Percentiles rank a stretch among this genome's conserved stretches.
Evolutionary conservation across 306 rosid species (phyloP).

Genomic region (Begonia peltatifolia): DNA sequence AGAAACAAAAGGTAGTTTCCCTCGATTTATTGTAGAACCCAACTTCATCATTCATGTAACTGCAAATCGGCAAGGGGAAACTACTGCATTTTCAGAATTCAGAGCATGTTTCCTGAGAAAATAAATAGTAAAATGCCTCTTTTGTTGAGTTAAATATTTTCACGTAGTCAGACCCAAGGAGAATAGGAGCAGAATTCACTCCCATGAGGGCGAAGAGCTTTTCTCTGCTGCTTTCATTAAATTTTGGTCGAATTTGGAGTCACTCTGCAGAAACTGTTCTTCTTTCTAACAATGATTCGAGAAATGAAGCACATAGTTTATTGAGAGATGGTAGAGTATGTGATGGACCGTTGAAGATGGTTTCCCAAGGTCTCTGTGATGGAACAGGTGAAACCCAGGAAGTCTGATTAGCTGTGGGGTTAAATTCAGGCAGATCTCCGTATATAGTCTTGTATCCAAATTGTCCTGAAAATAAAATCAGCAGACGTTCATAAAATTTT

Average conservation of each 20-base stretch:
- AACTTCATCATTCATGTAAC: too few relatives aligned
- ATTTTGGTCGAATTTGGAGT: not conserved
- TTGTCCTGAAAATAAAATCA: conserved; percentile 27
- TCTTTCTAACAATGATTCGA: conserved; percentile 65
- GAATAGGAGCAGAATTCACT: too few relatives aligned
- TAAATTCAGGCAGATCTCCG: conserved; percentile 54
- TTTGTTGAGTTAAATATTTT: too few relatives aligned
- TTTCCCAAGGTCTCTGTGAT: conserved; percentile 82
- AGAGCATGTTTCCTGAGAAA: too few relatives aligned
- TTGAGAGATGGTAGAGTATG: conserved; percentile 73
- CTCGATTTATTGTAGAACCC: too few relatives aligned
- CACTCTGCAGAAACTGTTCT: conserved; percentile 34
- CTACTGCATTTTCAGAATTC: too few relatives aligned
- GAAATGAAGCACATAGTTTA: conserved; percentile 60
- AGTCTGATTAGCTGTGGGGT: conserved; percentile 27
- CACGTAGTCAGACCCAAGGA: too few relatives aligned
- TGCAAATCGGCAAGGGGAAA: too few relatives aligned
- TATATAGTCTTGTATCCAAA: conserved; percentile 61
- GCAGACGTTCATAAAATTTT: not conserved
- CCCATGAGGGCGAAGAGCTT: too few relatives aligned
- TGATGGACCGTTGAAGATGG: conserved; percentile 64
- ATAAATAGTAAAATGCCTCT: too few relatives aligned
- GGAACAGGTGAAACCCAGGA: conserved; percentile 29
- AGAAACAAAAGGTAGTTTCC: too few relatives aligned
- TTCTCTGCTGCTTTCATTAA: not conserved